Percentiles rank a stretch among this genome's conserved stretches.
Evolutionary conservation across 352 stramenopile genomes (phyloP).

Genomic region (Phytophthora parvispora): DNA sequence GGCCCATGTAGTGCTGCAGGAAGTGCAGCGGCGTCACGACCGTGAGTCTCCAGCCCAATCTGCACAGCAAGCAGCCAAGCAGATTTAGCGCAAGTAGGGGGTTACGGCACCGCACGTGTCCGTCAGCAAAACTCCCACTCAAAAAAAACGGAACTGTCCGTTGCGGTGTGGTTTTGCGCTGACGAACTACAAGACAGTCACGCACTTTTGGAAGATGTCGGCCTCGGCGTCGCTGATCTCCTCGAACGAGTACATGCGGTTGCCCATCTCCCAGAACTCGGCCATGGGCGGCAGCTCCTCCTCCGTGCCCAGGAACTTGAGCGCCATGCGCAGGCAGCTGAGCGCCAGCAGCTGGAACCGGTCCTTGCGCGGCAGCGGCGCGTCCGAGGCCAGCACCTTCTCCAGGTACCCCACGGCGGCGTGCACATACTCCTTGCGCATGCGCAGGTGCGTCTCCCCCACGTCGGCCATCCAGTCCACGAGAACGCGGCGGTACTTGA

Average conservation of each 20-base stretch:
- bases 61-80: slow-evolving; percentile 37
- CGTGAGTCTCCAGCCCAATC: slow-evolving; percentile 78
- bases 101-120: neutral
- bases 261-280: slow-evolving; percentile 90
- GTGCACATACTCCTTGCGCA: slow-evolving; percentile 87
- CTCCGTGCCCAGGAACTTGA: slow-evolving; percentile 86
- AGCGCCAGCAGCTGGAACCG: slow-evolving; percentile 87
- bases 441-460: slow-evolving; percentile 81
- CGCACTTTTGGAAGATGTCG: slow-evolving; percentile 54
- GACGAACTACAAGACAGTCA: slow-evolving; percentile 22
- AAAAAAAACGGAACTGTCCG: too few species aligned
- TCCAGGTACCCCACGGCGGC: slow-evolving; percentile 88
- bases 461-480: slow-evolving; percentile 91
- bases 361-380: slow-evolving; percentile 69
- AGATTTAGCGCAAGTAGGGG: slow-evolving; percentile 28
- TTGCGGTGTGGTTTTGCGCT: neutral
- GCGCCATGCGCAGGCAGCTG: slow-evolving; percentile 80
- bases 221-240: slow-evolving; percentile 86
- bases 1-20: slow-evolving; percentile 81
- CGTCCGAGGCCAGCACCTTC: slow-evolving; percentile 59
- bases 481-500: slow-evolving; percentile 86
- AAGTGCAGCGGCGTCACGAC: slow-evolving; percentile 85
- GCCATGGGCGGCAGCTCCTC: slow-evolving; percentile 84
- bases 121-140: slow-evolving; percentile 13
- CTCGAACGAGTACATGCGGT: slow-evolving; percentile 87